Evolutionary conservation across 305 asterid genomes (phyloP).

Genomic region (Ilex paraguariensis): DNA sequence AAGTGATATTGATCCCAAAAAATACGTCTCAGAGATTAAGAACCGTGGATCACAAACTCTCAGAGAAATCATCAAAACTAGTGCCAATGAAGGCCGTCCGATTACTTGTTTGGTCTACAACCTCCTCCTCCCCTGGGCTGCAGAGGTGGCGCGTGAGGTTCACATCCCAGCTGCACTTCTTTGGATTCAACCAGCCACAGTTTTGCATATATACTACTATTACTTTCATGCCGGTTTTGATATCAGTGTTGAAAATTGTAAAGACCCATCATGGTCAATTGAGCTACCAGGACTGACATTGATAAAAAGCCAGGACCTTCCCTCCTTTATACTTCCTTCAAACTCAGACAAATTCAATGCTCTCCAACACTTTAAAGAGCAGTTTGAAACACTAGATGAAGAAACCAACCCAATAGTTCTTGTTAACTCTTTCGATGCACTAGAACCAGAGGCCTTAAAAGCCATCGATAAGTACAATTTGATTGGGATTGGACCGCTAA

Average conservation of each 20-base stretch:
- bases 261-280: not conserved
- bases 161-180: constrained; percentile 39
- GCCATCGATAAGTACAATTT: constrained; percentile 3
- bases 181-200: constrained; percentile 58
- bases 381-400: too few relatives aligned
- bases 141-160: not conserved
- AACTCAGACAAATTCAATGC: not conserved
- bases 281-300: not conserved
- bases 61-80: constrained; percentile 2
- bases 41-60: constrained; percentile 22
- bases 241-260: not conserved
- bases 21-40: constrained; percentile 22
- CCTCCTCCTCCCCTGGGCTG: too few relatives aligned
- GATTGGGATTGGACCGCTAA: constrained; percentile 19
- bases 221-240: not conserved
- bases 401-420: too few relatives aligned
- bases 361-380: not conserved
- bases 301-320: not conserved
- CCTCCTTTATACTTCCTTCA: not conserved
- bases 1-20: constrained; percentile 4
- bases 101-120: too few relatives aligned
- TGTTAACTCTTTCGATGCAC: not conserved
- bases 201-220: constrained; percentile 24
- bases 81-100: too few relatives aligned
- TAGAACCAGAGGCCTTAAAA: constrained; percentile 5